Conservation (phyloP, 306 rosid genomes). For the Begonia loranthoides region DNA sequence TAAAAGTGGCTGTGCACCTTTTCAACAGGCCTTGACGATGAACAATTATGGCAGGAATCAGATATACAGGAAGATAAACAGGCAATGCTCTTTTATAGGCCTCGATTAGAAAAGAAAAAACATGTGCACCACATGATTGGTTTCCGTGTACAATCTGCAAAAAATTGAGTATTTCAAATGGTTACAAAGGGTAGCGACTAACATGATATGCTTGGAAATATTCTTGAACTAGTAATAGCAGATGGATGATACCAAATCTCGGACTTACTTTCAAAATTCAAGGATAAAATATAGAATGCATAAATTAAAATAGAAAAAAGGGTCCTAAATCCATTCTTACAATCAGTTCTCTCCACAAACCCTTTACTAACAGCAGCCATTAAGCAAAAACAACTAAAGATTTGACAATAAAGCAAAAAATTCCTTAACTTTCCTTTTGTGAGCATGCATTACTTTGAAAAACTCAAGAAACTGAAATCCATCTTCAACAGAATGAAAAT, state of each 20-base stretch:
- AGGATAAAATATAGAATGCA: neutral
- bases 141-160: conserved; percentile 86
- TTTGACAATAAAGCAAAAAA: too few relatives aligned
- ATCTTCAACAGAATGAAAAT: too few relatives aligned
- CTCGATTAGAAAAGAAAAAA: conserved; percentile 62
- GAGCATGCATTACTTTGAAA: too few relatives aligned
- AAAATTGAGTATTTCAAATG: conserved; percentile 3
- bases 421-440: too few relatives aligned
- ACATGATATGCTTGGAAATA: neutral
- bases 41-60: conserved; percentile 88
- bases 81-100: conserved; percentile 89
- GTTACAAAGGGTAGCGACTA: too few relatives aligned
- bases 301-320: neutral
- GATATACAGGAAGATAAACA: conserved; percentile 89
- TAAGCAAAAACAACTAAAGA: too few relatives aligned
- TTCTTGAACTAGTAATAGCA: neutral
- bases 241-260: neutral
- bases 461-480: too few relatives aligned
- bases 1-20: conserved; percentile 27
- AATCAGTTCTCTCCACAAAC: too few relatives aligned
- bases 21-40: conserved; percentile 71
- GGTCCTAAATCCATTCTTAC: too few relatives aligned
- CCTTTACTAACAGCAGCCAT: too few relatives aligned
- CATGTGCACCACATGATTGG: conserved; percentile 63
- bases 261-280: neutral